Percentiles rank a stretch among this genome's conserved stretches.
Conservation (phyloP, 108 stramenopile genomes). For the Fistulifera solaris region DNA sequence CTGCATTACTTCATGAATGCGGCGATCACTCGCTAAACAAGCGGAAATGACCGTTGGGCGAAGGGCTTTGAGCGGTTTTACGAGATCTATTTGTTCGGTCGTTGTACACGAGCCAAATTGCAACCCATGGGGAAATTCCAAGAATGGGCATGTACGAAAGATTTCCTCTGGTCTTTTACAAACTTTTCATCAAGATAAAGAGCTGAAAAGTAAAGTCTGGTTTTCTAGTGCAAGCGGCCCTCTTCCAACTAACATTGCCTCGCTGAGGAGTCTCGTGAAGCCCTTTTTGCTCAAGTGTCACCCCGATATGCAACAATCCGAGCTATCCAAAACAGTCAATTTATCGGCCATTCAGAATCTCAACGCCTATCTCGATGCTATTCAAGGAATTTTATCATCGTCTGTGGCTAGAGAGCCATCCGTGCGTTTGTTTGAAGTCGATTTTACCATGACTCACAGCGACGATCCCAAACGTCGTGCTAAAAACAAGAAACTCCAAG, state of each 20-base stretch:
- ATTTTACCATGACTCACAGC: slow-evolving; percentile 26
- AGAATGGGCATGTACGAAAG: too few relatives aligned
- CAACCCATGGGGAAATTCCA: too few relatives aligned
- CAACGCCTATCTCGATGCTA: slow-evolving; percentile 58
- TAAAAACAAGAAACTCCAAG: slow-evolving; percentile 2
- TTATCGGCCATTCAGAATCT: slow-evolving; percentile 67
- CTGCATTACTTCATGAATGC: too few relatives aligned
- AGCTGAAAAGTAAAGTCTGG: too few relatives aligned
- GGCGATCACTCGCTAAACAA: too few relatives aligned
- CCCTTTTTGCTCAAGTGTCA: slow-evolving; percentile 77
- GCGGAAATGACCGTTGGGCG: too few relatives aligned
- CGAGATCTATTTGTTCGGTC: too few relatives aligned
- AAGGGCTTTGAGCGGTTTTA: too few relatives aligned
- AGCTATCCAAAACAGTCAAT: slow-evolving; percentile 44
- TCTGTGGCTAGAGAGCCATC: neutral
- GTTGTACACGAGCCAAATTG: too few relatives aligned
- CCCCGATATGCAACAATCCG: slow-evolving; percentile 48
- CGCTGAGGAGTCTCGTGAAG: slow-evolving; percentile 48
- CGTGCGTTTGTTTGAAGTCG: slow-evolving; percentile 18
- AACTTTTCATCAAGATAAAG: too few relatives aligned
- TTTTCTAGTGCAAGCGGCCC: too few relatives aligned
- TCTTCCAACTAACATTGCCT: neutral
- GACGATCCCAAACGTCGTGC: neutral
- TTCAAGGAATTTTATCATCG: slow-evolving; percentile 12
- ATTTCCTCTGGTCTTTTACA: too few relatives aligned